Evolutionary conservation across 164 flowering plant species (phyloP).

Genomic region (Buxus sempervirens): DNA sequence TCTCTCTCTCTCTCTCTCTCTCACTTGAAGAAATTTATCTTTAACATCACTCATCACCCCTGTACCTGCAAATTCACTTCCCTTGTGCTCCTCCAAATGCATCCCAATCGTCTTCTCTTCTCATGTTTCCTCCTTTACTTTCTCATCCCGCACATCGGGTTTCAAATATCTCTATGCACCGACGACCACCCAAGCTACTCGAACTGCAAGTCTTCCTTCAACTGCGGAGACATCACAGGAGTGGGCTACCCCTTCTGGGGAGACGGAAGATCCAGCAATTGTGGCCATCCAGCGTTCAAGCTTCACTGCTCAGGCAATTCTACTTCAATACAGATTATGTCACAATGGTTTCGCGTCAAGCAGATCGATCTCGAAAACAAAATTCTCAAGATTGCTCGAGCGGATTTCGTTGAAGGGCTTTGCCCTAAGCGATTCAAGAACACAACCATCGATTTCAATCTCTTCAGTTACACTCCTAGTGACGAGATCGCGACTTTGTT

Average conservation of each 20-base stretch:
- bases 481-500: background rate
- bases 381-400: conserved; percentile 1
- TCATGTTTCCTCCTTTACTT: background rate
- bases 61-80: background rate
- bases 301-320: conserved; percentile 5
- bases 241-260: conserved; percentile 20
- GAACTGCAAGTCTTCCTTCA: background rate
- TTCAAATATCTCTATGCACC: background rate
- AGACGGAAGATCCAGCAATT: background rate
- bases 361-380: background rate
- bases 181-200: background rate
- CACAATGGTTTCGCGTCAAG: background rate
- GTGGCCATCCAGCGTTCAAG: conserved; percentile 17
- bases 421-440: background rate
- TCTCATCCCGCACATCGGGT: background rate
- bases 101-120: background rate
- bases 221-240: conserved; percentile 1
- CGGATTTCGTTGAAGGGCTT: background rate
- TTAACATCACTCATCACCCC: background rate
- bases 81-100: background rate
- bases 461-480: background rate
- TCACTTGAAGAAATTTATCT: background rate
- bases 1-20: background rate
- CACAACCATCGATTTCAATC: background rate
- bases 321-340: background rate